Conservation (phyloP, 768 basidiomycete genomes). For the Tricholoma bakamatsutake region DNA sequence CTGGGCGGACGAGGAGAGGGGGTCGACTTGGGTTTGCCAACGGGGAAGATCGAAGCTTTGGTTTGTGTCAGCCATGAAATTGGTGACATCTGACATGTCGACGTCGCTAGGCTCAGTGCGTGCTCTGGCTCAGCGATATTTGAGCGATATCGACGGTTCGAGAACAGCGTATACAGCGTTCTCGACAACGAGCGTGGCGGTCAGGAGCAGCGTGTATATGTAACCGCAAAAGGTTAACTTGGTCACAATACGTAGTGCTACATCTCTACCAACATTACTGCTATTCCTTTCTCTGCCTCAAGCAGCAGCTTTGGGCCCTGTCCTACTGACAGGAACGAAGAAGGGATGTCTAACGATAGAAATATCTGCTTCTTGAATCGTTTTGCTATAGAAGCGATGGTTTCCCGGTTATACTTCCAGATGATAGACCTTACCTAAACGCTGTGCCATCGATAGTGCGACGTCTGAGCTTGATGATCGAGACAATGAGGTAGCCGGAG, state of each 20-base stretch:
- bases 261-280: conserved; percentile 37
- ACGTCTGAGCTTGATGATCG: conserved; percentile 55
- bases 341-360: conserved; percentile 56
- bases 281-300: conserved; percentile 57
- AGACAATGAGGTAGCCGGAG: conserved; percentile 59
- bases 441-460: conserved; percentile 69
- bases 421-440: conserved; percentile 53
- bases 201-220: not conserved
- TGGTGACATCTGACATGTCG: conserved; percentile 71
- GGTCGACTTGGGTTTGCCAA: conserved; percentile 63
- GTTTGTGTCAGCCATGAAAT: conserved; percentile 73
- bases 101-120: not conserved
- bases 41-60: conserved; percentile 79
- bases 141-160: not conserved
- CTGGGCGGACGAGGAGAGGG: conserved; percentile 37
- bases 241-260: too few species aligned
- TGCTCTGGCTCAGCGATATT: not conserved
- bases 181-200: not conserved
- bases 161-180: too few species aligned
- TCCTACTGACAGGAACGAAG: conserved; percentile 36
- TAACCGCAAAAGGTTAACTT: not conserved
- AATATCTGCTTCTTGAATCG: conserved; percentile 66
- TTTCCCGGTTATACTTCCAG: conserved; percentile 8
- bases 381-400: conserved; percentile 38
- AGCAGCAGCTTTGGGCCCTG: conserved; percentile 43